These are phyloP conservation scores for Exophiala xenobiotica DNA, from an alignment of 2,329 filamentous ascomycete genomes.

Conservation along the genomic window DNA sequence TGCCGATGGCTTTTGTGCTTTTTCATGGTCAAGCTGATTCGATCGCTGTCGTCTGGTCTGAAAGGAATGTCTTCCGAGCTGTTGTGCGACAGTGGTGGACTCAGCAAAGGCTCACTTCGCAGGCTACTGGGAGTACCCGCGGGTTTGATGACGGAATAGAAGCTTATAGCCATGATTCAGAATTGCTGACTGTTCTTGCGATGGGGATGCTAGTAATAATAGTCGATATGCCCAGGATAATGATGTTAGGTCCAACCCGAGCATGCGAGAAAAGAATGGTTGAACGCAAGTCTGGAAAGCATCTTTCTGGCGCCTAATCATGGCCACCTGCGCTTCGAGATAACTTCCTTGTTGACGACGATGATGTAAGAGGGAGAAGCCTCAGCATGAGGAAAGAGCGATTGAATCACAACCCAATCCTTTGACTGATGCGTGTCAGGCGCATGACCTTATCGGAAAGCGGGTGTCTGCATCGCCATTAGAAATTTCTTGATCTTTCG, in stretches of 20 bases:
- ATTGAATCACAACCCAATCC: neutral
- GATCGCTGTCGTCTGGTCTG: constrained; percentile 18
- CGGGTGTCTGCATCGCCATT: constrained; percentile 1
- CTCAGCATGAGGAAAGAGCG: neutral
- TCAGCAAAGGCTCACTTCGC: constrained; percentile 20
- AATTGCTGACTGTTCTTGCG: neutral
- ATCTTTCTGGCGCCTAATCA: no score
- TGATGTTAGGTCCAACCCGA: neutral
- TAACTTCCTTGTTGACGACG: neutral
- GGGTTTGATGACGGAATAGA: constrained; percentile 1
- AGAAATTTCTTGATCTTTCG: constrained; percentile 2
- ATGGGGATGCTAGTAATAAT: neutral
- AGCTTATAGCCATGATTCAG: constrained; percentile 17
- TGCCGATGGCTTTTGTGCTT: constrained; percentile 10
- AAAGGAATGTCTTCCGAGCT: constrained; percentile 23
- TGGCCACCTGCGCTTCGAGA: no score
- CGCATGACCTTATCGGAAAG: no score
- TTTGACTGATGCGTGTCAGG: neutral
- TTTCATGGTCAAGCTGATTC: constrained; percentile 29
- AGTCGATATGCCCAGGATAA: neutral
- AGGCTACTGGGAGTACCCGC: constrained; percentile 13
- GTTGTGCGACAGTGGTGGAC: constrained; percentile 22
- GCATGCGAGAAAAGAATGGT: no score
- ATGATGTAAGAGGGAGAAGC: neutral
- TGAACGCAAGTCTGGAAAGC: no score